These are phyloP conservation scores for Periconia macrospinosa DNA, from an alignment of 2,329 filamentous ascomycete genomes.

Conservation along the genomic window DNA sequence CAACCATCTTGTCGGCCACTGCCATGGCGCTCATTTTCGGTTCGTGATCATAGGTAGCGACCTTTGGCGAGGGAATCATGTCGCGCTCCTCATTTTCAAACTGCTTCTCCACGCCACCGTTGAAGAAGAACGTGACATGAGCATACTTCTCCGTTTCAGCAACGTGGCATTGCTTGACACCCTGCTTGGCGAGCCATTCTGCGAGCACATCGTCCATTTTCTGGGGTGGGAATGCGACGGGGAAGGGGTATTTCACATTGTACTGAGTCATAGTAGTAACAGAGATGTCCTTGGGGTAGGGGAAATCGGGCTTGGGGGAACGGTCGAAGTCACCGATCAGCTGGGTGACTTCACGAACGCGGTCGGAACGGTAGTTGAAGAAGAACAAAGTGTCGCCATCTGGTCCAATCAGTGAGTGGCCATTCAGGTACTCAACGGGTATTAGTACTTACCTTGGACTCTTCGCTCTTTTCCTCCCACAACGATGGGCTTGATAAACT, in stretches of 20 bases:
- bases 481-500: slow-evolving; percentile 98
- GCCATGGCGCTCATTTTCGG: slow-evolving; percentile 94
- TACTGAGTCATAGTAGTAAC: slow-evolving; percentile 98
- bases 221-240: slow-evolving; percentile 90
- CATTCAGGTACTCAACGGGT: slow-evolving; percentile 28
- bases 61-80: slow-evolving; percentile 91
- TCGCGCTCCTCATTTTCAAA: slow-evolving; percentile 91
- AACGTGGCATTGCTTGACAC: slow-evolving; percentile 89
- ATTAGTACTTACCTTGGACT: slow-evolving; percentile 68
- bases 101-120: slow-evolving; percentile 95
- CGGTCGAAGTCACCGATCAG: slow-evolving; percentile 90
- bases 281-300: slow-evolving; percentile 84
- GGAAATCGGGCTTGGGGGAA: slow-evolving; percentile 86
- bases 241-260: slow-evolving; percentile 92
- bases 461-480: slow-evolving; percentile 83
- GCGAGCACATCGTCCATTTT: slow-evolving; percentile 98
- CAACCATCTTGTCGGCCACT: slow-evolving; percentile 85
- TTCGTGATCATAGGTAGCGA: slow-evolving; percentile 91
- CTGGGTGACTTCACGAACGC: slow-evolving; percentile 94
- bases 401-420: slow-evolving; percentile 43
- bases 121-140: slow-evolving; percentile 99
- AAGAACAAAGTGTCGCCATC: slow-evolving; percentile 96
- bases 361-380: slow-evolving; percentile 99
- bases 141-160: slow-evolving; percentile 99
- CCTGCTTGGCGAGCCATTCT: slow-evolving; percentile 91